Base-by-base conservation (phyloP, 2,329 filamentous ascomycete genomes). In the Scedosporium apiospermum region DNA sequence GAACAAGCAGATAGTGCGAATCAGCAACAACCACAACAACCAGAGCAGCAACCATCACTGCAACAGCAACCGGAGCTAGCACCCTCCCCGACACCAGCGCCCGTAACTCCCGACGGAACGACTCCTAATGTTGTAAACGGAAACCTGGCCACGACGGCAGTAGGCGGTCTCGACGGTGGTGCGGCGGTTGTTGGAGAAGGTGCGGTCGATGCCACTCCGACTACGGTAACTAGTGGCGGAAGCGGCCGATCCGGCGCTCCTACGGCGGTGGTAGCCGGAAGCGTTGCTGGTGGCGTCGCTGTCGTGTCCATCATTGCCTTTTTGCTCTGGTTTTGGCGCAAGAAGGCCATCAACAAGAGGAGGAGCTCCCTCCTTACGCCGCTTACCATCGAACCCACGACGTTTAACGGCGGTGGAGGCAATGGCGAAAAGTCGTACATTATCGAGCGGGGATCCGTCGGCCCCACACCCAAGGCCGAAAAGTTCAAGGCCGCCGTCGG, bases 361-460 rank as follows among this genome's bases (percentile, higher is more conserved):
- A 75, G 77, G 63, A 81, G 76, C 69, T 80, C 78, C 0, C 72
- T 82, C 3, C 71, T 82, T 30, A 82, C 81, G 2, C 79, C 80
- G 0, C 70, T 82, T 9, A 78, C 76, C 21, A 66, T 72, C 1
- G 72, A 73, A 1, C 70, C 70, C 16, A 38, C 51, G 23, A 26
- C 27, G 41, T n/a, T 30, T 18, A 61, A 64, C 30, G 34, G 53
- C 23, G 34, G 51, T 26, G 51, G 53, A n/a, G 66, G 66, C 62
- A 68, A 72, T 42, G 72, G 72, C 65, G 68, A 70, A 30, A 66
- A 64, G 12, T 62, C 70, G 14, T 80, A 80, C 62, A 66, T 73
- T 38, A 78, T 80, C 63, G 77, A 78, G 65, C 76, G 77, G 12
- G 72, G 71, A 49, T 81, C 79, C 30, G 72, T 80, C n/a, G 80